Percentiles rank a stretch among this genome's conserved stretches.
Evolutionary conservation across 1,284 basidiomycete genomes (phyloP).

Genomic region (Chiua sp.): DNA sequence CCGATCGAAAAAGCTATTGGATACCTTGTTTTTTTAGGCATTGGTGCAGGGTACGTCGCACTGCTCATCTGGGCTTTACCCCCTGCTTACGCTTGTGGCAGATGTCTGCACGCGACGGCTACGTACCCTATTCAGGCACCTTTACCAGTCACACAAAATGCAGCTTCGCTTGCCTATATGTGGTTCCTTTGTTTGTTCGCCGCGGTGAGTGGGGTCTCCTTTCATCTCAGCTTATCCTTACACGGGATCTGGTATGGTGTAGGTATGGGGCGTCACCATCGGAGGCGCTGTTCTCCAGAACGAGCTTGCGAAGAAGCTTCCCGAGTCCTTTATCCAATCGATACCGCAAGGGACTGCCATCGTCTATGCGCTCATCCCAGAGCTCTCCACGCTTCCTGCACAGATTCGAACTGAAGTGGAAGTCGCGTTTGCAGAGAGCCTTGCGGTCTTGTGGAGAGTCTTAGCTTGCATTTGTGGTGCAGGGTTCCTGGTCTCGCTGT

Average conservation of each 20-base stretch:
- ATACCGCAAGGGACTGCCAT: not conserved
- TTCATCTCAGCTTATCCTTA: no score
- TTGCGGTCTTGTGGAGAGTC: conserved; percentile 16
- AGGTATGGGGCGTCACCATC: conserved; percentile 30
- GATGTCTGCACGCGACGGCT: conserved; percentile 14
- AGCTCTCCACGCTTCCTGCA: conserved; percentile 10
- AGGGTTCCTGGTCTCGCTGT: conserved; percentile 15
- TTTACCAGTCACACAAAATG: conserved; percentile 27
- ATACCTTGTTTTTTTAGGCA: conserved; percentile 3
- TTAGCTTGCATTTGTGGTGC: conserved; percentile 5
- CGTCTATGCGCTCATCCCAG: conserved; percentile 23
- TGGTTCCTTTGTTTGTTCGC: conserved; percentile 28
- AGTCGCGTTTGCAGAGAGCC: conserved; percentile 14
- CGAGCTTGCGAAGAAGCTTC: conserved; percentile 13
- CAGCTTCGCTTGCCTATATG: conserved; percentile 31
- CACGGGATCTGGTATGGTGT: no score
- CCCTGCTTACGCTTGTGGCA: no score
- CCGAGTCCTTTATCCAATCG: conserved; percentile 5
- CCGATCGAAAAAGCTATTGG: no score
- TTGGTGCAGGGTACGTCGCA: conserved; percentile 18
- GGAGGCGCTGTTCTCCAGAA: conserved; percentile 28
- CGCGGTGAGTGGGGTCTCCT: no score
- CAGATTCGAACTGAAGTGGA: conserved; percentile 5
- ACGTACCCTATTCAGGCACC: conserved; percentile 41
- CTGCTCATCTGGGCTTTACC: no score